Evolutionary conservation across 805 yeast genomes (phyloP), one percentile per base, ranked within the genome.

Genomic region (Ogataea nitratoaversa): DNA sequence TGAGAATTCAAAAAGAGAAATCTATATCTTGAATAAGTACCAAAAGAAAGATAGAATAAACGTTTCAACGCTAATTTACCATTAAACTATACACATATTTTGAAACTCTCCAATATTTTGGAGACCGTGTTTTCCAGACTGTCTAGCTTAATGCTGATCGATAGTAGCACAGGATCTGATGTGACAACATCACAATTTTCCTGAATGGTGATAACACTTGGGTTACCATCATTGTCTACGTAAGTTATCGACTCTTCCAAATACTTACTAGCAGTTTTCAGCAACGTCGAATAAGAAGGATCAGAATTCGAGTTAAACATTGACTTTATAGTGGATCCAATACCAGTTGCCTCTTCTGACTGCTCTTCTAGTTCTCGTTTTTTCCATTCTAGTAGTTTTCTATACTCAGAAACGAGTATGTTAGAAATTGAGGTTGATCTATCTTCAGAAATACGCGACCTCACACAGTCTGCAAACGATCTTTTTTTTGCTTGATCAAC

Each of bases 81-180:
- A n/a, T n/a, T n/a, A n/a, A n/a, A n/a, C n/a, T 20, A 42, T 12
- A 37, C 13, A 33, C 51, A 47, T 48, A 43, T 13, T 49, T 42
- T 40, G 49, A 55, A 44, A 32, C 57, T 57, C 19, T 52, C 57
- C 19, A 44, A 29, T 8, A 56, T 38, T 16, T 68, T 62, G 42
- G 66, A 54, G 18, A 74, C 60, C 36, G 70, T 59, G 43, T 71
- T 71, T 54, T 82, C 86, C 30, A 83, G 60, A 33, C 81, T 74
- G 40, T 73, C 82, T 44, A 84, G 63, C 52, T 83, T 83, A 5
- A 84, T 73, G 46, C 77, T 71, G 2, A 81, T 72, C 36, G 83
- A 75, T 29, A 82, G 66, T 38, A 84, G 57, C 8, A 76, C 69
- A 2, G 90, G 90, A 51, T 84, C 91, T 19, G 84, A 79, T 3